These are phyloP conservation scores for Agaricus sinodeliciosus DNA, from an alignment of 768 basidiomycete genomes.

Conservation along the genomic window DNA sequence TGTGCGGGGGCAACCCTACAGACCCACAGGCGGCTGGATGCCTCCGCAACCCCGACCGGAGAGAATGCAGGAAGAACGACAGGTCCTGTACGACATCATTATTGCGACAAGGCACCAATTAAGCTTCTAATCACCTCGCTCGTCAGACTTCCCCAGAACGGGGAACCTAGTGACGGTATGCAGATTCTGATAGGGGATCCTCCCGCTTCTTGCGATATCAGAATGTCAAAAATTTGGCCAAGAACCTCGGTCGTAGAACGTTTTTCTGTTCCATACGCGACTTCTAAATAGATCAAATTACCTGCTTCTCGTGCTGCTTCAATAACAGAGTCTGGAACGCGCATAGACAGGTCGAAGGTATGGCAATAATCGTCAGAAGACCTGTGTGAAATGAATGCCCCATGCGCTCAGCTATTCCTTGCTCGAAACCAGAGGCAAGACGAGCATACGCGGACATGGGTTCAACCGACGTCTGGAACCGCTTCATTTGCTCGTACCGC, in stretches of 20 bases:
- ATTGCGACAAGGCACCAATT: neutral
- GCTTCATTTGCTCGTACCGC: constrained; percentile 92
- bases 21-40: constrained; percentile 60
- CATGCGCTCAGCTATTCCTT: constrained; percentile 5
- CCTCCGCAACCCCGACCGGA: constrained; percentile 55
- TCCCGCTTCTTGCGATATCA: constrained; percentile 20
- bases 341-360: constrained; percentile 66
- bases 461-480: constrained; percentile 80
- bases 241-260: constrained; percentile 15
- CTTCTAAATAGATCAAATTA: constrained; percentile 6
- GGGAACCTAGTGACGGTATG: constrained; percentile 54
- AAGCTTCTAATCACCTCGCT: constrained; percentile 38
- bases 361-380: constrained; percentile 57
- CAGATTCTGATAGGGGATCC: constrained; percentile 49
- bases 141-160: constrained; percentile 61
- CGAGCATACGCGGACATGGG: constrained; percentile 40
- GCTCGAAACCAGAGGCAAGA: constrained; percentile 11
- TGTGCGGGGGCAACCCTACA: constrained; percentile 57
- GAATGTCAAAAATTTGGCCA: constrained; percentile 21
- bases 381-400: constrained; percentile 22
- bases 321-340: constrained; percentile 46
- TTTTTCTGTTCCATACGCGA: constrained; percentile 3
- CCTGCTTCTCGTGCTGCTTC: constrained; percentile 33
- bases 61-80: constrained; percentile 61
- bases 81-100: constrained; percentile 43